Conservation (phyloP, 208 protist species). For the Trypanosomatidae sp. region DNA sequence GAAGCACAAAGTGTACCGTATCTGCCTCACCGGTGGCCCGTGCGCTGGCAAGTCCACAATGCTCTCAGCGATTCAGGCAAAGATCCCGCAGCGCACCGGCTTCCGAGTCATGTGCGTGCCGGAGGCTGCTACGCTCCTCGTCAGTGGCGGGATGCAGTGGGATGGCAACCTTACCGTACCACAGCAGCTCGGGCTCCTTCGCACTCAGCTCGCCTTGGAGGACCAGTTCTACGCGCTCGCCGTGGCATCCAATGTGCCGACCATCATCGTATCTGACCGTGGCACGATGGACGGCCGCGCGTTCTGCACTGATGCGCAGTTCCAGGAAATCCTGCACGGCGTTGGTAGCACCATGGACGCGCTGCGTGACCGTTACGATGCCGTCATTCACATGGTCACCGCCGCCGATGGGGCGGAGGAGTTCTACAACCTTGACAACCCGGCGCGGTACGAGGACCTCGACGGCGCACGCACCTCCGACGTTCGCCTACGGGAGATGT, state of each 20-base stretch:
- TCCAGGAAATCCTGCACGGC: conserved; percentile 42
- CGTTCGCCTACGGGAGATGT: conserved; percentile 74
- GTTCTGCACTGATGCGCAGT: conserved; percentile 69
- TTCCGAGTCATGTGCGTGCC: conserved; percentile 80
- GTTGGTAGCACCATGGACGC: conserved; percentile 47
- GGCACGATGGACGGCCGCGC: conserved; percentile 87
- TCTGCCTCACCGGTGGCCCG: conserved; percentile 82
- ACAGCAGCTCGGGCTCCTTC: conserved; percentile 67
- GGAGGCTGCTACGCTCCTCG: conserved; percentile 79
- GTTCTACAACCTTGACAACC: conserved; percentile 84
- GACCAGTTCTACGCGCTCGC: conserved; percentile 77
- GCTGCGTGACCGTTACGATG: conserved; percentile 85
- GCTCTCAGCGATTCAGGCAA: conserved; percentile 59
- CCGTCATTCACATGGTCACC: conserved; percentile 84
- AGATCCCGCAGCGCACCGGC: conserved; percentile 58
- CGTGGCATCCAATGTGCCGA: conserved; percentile 38
- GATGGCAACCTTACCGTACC: conserved; percentile 39
- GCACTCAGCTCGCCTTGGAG: conserved; percentile 73
- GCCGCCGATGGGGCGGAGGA: conserved; percentile 67
- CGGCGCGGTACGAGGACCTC: conserved; percentile 70
- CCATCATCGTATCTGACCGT: conserved; percentile 73
- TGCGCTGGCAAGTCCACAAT: conserved; percentile 84
- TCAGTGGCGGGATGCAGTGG: conserved; percentile 76
- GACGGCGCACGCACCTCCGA: conserved; percentile 80
- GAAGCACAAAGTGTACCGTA: conserved; percentile 56